phyloP scores from a whole-genome alignment of 2,329 filamentous ascomycete species.

The Hortaea werneckii region DNA sequence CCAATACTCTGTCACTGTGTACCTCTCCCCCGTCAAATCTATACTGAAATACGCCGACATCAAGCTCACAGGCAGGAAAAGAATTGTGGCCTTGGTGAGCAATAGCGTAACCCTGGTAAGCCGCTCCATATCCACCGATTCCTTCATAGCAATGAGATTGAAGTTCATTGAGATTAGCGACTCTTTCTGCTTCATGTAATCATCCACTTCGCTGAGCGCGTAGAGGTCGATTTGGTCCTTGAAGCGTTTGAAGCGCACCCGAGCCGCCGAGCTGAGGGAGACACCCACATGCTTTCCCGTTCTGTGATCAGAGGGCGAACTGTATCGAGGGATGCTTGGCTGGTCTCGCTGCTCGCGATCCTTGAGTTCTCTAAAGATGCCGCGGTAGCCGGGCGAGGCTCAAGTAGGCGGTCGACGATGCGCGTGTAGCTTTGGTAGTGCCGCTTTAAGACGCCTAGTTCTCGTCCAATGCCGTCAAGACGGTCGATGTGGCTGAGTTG shows the following conservation, averaged over 20 bases:
- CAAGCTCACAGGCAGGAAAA: conserved; percentile 65
- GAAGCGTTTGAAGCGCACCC: conserved; percentile 49
- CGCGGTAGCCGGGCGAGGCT: conserved; percentile 33
- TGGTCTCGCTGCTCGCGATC: conserved; percentile 17
- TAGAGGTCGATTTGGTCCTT: conserved; percentile 50
- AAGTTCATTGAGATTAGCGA: conserved; percentile 66
- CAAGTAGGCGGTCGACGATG: conserved; percentile 49
- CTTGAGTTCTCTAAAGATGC: conserved; percentile 36
- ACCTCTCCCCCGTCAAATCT: conserved; percentile 44
- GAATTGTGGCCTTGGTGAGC: conserved; percentile 62
- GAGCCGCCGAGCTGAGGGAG: conserved; percentile 38
- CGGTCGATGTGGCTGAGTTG: conserved; percentile 38
- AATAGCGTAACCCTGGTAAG: conserved; percentile 63
- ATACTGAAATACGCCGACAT: conserved; percentile 67
- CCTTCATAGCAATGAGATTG: conserved; percentile 66
- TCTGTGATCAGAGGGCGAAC: conserved; percentile 14
- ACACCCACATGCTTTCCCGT: conserved; percentile 32
- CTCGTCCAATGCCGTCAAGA: conserved; percentile 50
- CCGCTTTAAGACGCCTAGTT: conserved; percentile 50
- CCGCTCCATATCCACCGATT: conserved; percentile 60
- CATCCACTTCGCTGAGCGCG: conserved; percentile 51
- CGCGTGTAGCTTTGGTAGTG: conserved; percentile 52
- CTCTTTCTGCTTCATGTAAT: conserved; percentile 59
- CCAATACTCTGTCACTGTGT: conserved; percentile 57
- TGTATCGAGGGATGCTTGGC: conserved; percentile 11